phyloP scores from a whole-genome alignment of 2,329 filamentous ascomycete species.

The Simplicillium sp. region DNA sequence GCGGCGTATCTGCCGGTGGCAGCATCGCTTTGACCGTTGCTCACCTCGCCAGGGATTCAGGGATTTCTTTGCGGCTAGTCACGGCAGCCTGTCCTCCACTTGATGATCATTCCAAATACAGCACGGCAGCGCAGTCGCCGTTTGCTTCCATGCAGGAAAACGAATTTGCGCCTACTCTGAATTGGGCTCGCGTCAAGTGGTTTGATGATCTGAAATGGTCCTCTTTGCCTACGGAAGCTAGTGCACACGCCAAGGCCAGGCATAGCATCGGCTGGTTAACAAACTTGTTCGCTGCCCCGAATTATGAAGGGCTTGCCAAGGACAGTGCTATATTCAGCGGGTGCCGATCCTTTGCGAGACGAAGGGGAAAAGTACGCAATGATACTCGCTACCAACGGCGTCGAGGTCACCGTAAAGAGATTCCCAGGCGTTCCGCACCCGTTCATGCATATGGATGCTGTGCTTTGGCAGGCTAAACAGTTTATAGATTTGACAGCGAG shows the following conservation, averaged over 20 bases:
- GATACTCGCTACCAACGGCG: constrained; percentile 31
- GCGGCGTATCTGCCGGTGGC: constrained; percentile 35
- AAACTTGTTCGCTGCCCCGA: constrained; percentile 24
- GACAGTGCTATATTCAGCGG: constrained; percentile 32
- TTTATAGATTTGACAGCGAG: constrained; percentile 22
- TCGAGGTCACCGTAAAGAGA: constrained; percentile 33
- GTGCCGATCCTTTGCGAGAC: constrained; percentile 34
- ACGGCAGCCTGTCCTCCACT: constrained; percentile 29
- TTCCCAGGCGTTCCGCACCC: constrained; percentile 37
- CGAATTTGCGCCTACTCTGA: constrained; percentile 30
- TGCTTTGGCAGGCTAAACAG: constrained; percentile 23
- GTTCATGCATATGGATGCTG: constrained; percentile 38
- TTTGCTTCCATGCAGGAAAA: constrained; percentile 30
- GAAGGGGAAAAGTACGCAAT: constrained; percentile 37
- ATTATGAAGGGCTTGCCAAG: constrained; percentile 21
- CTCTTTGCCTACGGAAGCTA: constrained; percentile 11
- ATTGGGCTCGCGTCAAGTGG: constrained; percentile 31
- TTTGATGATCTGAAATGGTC: constrained; percentile 25
- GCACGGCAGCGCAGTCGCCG: constrained; percentile 24
- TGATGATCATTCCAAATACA: constrained; percentile 27
- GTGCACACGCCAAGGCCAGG: constrained; percentile 6
- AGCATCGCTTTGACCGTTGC: constrained; percentile 26
- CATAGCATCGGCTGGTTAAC: constrained; percentile 13
- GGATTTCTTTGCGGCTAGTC: constrained; percentile 25
- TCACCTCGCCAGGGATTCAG: constrained; percentile 29